Percentiles rank a stretch among this genome's conserved stretches.
Conservation (phyloP, 768 basidiomycete genomes). For the Leucocoprinus leucothites region DNA sequence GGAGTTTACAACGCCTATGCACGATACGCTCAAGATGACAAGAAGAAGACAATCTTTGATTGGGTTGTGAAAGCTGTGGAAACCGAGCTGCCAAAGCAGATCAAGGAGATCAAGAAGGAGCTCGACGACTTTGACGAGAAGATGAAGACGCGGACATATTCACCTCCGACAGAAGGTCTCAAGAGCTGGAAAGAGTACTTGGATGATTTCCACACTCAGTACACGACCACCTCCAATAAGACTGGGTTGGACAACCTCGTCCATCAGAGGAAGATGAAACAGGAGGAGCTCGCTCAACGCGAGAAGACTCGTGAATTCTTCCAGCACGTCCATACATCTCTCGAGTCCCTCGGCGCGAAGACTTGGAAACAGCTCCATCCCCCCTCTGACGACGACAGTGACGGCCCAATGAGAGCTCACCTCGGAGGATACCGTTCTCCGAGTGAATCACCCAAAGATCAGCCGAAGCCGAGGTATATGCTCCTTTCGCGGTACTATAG, state of each 20-base stretch:
- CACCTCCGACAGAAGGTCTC: too few relatives aligned
- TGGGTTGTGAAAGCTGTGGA: conserved; percentile 35
- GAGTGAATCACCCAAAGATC: background rate
- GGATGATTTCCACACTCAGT: conserved; percentile 19
- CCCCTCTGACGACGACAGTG: background rate
- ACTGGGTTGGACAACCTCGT: background rate
- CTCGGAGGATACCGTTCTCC: too few relatives aligned
- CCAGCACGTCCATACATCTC: background rate
- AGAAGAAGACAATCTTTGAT: conserved; percentile 30
- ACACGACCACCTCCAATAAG: background rate
- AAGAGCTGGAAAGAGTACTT: conserved; percentile 42
- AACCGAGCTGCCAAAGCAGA: conserved; percentile 20
- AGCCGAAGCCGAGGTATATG: conserved; percentile 11
- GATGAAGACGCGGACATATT: conserved; percentile 39
- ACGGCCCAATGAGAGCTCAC: background rate
- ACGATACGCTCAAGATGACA: conserved; percentile 15
- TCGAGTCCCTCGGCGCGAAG: conserved; percentile 5
- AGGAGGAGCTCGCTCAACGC: background rate
- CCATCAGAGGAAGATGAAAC: background rate
- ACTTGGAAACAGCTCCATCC: conserved; percentile 1
- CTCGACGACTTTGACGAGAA: conserved; percentile 15
- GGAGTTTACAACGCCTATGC: conserved; percentile 24
- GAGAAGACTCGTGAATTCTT: background rate
- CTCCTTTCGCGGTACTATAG: conserved; percentile 18
- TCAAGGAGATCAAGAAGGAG: conserved; percentile 9